These are phyloP conservation scores for Spergularia marina DNA, from an alignment of 148 eudicot genomes.

Conservation along the genomic window DNA sequence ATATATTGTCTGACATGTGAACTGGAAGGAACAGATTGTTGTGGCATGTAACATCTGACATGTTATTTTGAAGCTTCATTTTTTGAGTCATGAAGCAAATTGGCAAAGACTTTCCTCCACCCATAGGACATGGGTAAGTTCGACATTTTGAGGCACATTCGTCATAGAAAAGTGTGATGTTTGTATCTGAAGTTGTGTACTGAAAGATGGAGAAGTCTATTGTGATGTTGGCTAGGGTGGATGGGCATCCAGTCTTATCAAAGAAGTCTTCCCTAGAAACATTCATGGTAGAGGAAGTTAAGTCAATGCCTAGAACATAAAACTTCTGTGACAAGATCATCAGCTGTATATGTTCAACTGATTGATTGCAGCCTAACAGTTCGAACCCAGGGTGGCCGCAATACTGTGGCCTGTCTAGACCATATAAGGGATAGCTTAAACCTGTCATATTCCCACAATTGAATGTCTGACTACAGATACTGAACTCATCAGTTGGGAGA, in stretches of 20 bases:
- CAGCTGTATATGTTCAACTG: background rate
- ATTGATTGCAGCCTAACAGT: conserved; percentile 23
- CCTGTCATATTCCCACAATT: conserved; percentile 28
- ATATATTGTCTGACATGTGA: background rate
- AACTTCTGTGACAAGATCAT: conserved; percentile 21
- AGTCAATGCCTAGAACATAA: background rate
- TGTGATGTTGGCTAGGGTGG: conserved; percentile 7
- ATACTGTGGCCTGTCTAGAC: conserved; percentile 22
- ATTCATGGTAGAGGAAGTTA: conserved; percentile 14
- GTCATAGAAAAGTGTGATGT: conserved; percentile 22
- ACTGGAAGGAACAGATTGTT: conserved; percentile 27
- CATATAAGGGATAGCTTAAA: conserved; percentile 28
- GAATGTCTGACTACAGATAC: conserved; percentile 21
- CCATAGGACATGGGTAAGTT: conserved; percentile 20
- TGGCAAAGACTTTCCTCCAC: background rate
- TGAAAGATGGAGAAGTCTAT: conserved; percentile 25
- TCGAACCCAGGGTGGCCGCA: conserved; percentile 33
- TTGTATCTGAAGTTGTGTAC: conserved; percentile 20
- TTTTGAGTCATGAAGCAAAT: conserved; percentile 27
- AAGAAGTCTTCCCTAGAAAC: conserved; percentile 19
- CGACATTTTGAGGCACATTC: conserved; percentile 24
- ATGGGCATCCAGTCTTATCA: conserved; percentile 20
- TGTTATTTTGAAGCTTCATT: conserved; percentile 14
- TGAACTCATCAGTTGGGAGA: conserved; percentile 15
- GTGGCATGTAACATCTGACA: conserved; percentile 10